phyloP scores from a whole-genome alignment of 1,284 basidiomycete genomes.

The Irpex sp. region DNA sequence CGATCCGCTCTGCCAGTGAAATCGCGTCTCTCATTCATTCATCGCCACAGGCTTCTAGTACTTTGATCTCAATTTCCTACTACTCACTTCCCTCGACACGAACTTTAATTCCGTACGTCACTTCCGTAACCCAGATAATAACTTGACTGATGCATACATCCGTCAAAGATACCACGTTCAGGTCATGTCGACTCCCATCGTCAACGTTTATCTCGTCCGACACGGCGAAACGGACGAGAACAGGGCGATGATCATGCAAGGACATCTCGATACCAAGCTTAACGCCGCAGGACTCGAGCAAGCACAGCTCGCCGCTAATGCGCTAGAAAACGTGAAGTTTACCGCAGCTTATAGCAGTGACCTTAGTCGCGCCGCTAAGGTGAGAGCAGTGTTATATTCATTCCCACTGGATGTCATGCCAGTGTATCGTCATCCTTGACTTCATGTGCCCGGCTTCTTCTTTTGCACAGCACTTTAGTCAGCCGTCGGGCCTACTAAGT shows the following conservation, averaged over 20 bases:
- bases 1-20: not conserved
- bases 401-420: too few species aligned
- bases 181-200: slow-evolving; percentile 12
- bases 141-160: not conserved
- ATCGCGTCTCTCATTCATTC: too few species aligned
- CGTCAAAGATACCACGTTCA: not conserved
- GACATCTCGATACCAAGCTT: slow-evolving; percentile 62
- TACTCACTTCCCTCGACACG: too few species aligned
- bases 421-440: too few species aligned
- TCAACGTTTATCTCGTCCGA: slow-evolving; percentile 57
- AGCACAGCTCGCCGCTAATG: slow-evolving; percentile 48
- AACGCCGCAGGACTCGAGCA: slow-evolving; percentile 58
- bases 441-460: not conserved
- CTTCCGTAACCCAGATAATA: not conserved
- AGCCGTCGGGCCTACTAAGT: not conserved
- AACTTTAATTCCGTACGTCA: too few species aligned
- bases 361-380: slow-evolving; percentile 55
- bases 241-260: slow-evolving; percentile 58
- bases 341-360: slow-evolving; percentile 61
- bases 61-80: too few species aligned
- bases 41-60: too few species aligned
- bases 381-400: slow-evolving; percentile 26
- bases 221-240: slow-evolving; percentile 78
- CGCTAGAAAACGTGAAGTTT: slow-evolving; percentile 49
- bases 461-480: not conserved